Evolutionary conservation across 2,329 filamentous ascomycete genomes (phyloP).

Genomic region (Stylonectria norvegica): DNA sequence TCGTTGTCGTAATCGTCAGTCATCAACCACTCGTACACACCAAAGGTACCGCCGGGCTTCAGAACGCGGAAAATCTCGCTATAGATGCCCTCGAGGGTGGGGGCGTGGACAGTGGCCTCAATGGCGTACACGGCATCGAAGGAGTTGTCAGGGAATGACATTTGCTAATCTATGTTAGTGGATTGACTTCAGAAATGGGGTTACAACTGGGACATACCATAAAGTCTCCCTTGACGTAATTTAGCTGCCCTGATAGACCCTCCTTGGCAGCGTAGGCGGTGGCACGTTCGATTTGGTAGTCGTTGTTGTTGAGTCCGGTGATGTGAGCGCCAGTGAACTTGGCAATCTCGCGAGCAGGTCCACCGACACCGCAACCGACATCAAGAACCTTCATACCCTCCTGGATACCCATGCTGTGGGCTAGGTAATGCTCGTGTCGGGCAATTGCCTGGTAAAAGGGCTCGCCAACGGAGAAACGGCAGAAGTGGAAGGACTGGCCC

Average conservation of each 20-base stretch:
- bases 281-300: conserved; percentile 97
- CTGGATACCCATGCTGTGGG: conserved; percentile 80
- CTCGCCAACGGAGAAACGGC: conserved; percentile 84
- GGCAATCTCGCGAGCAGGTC: conserved; percentile 90
- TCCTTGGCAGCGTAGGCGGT: conserved; percentile 79
- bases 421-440: conserved; percentile 96
- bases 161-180: conserved; percentile 58
- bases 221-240: conserved; percentile 93
- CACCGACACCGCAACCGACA: conserved; percentile 95
- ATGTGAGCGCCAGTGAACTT: conserved; percentile 91
- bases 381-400: conserved; percentile 88
- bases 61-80: conserved; percentile 90
- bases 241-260: conserved; percentile 73
- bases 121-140: conserved; percentile 98
- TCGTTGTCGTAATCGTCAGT: conserved; percentile 90
- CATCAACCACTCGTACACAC: conserved; percentile 99
- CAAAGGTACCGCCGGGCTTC: conserved; percentile 93
- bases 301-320: conserved; percentile 95
- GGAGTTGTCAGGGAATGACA: conserved; percentile 86
- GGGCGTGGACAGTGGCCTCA: conserved; percentile 94
- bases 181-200: neutral
- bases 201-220: conserved; percentile 55
- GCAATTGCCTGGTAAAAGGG: conserved; percentile 88
- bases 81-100: conserved; percentile 87
- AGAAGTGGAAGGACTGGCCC: conserved; percentile 97